These are phyloP conservation scores for Pyrus pyrifolia DNA, from an alignment of 306 rosid genomes.

Conservation along the genomic window DNA sequence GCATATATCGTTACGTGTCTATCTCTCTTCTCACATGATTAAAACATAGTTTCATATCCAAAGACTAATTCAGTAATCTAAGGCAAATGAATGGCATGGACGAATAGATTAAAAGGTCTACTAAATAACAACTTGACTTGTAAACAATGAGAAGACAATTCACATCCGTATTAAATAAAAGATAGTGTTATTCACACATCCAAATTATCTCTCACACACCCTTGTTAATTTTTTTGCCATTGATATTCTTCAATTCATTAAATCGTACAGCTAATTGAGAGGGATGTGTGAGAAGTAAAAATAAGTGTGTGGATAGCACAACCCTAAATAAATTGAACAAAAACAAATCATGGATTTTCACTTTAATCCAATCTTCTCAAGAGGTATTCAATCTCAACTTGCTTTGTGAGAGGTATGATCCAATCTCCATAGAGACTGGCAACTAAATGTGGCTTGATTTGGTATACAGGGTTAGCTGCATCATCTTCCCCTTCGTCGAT, in stretches of 20 bases:
- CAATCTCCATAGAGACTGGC: conserved; percentile 36
- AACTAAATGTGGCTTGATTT: conserved; percentile 40
- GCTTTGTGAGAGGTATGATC: conserved; percentile 61
- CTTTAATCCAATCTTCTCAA: conserved; percentile 37
- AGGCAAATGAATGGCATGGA: neutral
- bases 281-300: too few species aligned
- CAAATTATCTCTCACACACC: too few species aligned
- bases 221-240: too few species aligned
- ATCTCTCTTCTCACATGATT: too few species aligned
- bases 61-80: neutral
- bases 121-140: neutral
- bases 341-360: neutral
- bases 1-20: too few species aligned
- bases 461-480: conserved; percentile 20
- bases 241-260: too few species aligned
- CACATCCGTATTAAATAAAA: neutral
- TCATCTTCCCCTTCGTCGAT: conserved; percentile 10
- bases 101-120: neutral
- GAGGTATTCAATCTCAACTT: conserved; percentile 50
- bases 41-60: neutral
- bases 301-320: too few species aligned
- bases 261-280: too few species aligned
- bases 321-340: neutral
- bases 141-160: neutral
- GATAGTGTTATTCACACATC: too few species aligned